Conservation (phyloP, 139 green algal species). For the Diplosphaera chodatii region DNA sequence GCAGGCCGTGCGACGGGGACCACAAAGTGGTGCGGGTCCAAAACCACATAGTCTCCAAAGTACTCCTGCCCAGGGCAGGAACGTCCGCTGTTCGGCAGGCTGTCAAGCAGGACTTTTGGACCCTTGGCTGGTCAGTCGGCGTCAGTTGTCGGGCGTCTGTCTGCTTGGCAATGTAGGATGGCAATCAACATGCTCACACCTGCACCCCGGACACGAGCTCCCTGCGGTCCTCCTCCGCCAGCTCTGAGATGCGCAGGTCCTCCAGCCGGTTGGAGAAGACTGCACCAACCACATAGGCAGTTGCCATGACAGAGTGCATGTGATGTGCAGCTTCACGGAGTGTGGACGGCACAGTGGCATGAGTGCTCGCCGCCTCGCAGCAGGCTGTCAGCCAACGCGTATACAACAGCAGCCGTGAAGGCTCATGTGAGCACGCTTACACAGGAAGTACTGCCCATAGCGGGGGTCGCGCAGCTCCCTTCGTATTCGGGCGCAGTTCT, state of each 20-base stretch:
- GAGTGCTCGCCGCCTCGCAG: no score
- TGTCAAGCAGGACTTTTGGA: no score
- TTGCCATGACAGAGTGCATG: no score
- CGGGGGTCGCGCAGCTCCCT: constrained; percentile 75
- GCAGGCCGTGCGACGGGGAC: constrained; percentile 48
- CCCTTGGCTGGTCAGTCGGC: no score
- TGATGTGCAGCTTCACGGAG: no score
- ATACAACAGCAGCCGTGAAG: no score
- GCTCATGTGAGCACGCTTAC: constrained; percentile 54
- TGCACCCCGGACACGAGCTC: constrained; percentile 71
- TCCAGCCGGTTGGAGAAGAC: constrained; percentile 87
- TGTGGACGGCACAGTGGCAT: no score
- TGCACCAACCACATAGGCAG: constrained; percentile 6
- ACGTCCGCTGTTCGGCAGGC: no score
- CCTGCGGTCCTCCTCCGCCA: constrained; percentile 82
- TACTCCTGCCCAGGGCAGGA: constrained; percentile 61
- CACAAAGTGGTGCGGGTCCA: constrained; percentile 78
- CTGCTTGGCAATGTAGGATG: no score
- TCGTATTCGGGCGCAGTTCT: constrained; percentile 80
- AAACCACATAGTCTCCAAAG: constrained; percentile 80
- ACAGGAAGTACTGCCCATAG: constrained; percentile 83
- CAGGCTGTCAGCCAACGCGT: no score
- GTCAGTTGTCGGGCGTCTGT: not conserved
- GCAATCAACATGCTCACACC: no score
- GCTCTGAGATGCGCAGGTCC: constrained; percentile 84